Evolutionary conservation across 768 basidiomycete genomes (phyloP).

Genomic region (Coprinopsis cinerea): DNA sequence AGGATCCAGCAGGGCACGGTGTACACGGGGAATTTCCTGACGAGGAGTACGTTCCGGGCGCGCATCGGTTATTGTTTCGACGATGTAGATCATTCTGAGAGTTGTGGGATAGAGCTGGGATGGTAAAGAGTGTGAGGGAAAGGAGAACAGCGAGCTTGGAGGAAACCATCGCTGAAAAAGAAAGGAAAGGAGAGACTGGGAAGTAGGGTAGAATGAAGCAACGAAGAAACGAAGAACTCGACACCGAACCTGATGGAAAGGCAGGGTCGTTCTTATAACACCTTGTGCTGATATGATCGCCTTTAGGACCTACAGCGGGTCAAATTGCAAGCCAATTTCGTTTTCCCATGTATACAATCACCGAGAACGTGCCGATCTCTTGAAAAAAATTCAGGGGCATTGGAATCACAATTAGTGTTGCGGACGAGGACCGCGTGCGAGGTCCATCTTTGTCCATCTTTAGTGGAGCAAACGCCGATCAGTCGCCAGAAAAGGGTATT

Average conservation of each 20-base stretch:
- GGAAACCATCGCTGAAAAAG: not conserved
- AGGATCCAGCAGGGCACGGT: slow-evolving; percentile 17
- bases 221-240: not conserved
- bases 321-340: not conserved
- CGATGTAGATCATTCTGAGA: not conserved
- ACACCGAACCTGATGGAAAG: too few species aligned
- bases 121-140: not conserved
- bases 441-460: too few species aligned
- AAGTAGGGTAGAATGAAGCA: not conserved
- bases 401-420: too few species aligned
- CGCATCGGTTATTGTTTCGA: slow-evolving; percentile 10
- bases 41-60: slow-evolving; percentile 17
- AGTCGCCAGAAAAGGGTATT: too few species aligned
- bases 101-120: not conserved
- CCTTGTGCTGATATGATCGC: not conserved
- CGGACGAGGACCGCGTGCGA: too few species aligned
- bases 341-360: not conserved
- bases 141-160: not conserved
- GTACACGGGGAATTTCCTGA: slow-evolving; percentile 16
- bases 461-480: too few species aligned
- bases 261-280: not conserved
- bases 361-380: not conserved
- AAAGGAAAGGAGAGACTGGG: not conserved
- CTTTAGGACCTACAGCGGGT: not conserved
- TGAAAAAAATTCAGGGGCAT: too few species aligned